These are phyloP conservation scores for Boletus albobrunnescens DNA, from an alignment of 1,284 basidiomycete species.

Conservation along the genomic window DNA sequence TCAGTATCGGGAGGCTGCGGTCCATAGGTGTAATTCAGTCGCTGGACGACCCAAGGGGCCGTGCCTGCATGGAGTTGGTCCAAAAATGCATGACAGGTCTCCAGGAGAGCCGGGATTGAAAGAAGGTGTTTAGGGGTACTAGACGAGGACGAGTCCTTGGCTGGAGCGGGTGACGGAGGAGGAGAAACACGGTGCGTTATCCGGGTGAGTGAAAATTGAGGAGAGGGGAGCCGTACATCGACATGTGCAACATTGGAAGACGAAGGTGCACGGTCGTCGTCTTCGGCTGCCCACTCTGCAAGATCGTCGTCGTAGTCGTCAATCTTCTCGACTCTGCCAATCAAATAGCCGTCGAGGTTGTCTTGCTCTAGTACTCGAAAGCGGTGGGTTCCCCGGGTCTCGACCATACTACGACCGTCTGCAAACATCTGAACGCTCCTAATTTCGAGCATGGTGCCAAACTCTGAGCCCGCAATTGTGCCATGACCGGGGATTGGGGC, in stretches of 20 bases:
- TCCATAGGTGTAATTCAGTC: slow-evolving; percentile 74
- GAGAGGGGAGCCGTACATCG: slow-evolving; percentile 10
- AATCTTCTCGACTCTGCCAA: slow-evolving; percentile 74
- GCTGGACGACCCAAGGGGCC: slow-evolving; percentile 88
- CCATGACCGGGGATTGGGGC: slow-evolving; percentile 33
- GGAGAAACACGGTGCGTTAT: slow-evolving; percentile 13
- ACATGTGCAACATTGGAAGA: slow-evolving; percentile 10
- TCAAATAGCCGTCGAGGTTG: slow-evolving; percentile 83
- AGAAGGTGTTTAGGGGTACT: slow-evolving; percentile 25
- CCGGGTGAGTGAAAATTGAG: slow-evolving; percentile 14
- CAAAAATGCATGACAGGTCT: slow-evolving; percentile 76
- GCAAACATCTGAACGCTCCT: slow-evolving; percentile 80
- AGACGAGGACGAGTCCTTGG: slow-evolving; percentile 12
- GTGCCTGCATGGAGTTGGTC: slow-evolving; percentile 76
- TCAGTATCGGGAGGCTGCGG: slow-evolving; percentile 66
- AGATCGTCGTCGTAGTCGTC: slow-evolving; percentile 47
- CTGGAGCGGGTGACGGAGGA: not conserved
- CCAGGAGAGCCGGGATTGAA: slow-evolving; percentile 71
- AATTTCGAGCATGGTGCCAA: slow-evolving; percentile 93
- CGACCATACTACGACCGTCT: slow-evolving; percentile 87
- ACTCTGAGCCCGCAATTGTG: slow-evolving; percentile 58
- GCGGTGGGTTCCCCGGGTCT: slow-evolving; percentile 79
- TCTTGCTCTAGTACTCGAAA: slow-evolving; percentile 85
- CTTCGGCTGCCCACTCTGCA: slow-evolving; percentile 31
- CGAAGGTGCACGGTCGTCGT: slow-evolving; percentile 14